Percentiles rank a stretch among this genome's conserved stretches.
phyloP scores from a whole-genome alignment of 1,284 basidiomycete genomes.

The Psilocybe mexicana region DNA sequence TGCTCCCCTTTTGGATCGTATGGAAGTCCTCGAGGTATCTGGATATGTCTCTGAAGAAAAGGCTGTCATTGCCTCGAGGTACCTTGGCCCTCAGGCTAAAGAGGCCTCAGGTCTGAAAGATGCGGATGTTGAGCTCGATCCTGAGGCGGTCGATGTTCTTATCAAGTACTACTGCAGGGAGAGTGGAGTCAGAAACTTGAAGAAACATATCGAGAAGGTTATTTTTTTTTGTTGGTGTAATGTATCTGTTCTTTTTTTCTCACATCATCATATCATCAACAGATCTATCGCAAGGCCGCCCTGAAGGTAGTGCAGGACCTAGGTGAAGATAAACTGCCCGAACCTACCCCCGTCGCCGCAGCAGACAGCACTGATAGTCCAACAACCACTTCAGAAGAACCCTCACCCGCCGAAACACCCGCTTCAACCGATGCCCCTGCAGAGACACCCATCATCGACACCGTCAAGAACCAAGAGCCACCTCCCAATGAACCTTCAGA shows the following conservation, averaged over 20 bases:
- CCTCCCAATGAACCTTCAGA: conserved; percentile 32
- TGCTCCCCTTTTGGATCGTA: conserved; percentile 92
- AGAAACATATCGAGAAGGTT: conserved; percentile 96
- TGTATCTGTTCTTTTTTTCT: conserved; percentile 6
- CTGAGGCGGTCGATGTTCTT: conserved; percentile 82
- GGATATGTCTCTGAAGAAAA: conserved; percentile 99
- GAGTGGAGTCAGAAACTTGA: conserved; percentile 92
- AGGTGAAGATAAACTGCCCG: conserved; percentile 87
- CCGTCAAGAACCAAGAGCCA: conserved; percentile 42
- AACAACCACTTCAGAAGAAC: background rate
- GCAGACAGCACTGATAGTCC: background rate
- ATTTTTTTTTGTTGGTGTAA: conserved; percentile 1
- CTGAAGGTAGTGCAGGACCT: conserved; percentile 91
- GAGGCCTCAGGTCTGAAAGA: conserved; percentile 86
- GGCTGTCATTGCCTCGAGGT: conserved; percentile 87
- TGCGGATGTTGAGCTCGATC: conserved; percentile 78
- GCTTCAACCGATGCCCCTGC: background rate
- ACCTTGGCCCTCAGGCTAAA: conserved; percentile 94
- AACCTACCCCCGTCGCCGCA: conserved; percentile 40
- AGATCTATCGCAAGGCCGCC: conserved; percentile 98
- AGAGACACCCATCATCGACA: conserved; percentile 23
- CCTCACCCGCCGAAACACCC: conserved; percentile 13
- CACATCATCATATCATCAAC: conserved; percentile 12
- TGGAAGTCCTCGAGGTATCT: conserved; percentile 97
- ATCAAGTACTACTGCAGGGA: conserved; percentile 98